Conservation (phyloP, 2,329 filamentous ascomycete genomes). For the Claviceps quebecensis region DNA sequence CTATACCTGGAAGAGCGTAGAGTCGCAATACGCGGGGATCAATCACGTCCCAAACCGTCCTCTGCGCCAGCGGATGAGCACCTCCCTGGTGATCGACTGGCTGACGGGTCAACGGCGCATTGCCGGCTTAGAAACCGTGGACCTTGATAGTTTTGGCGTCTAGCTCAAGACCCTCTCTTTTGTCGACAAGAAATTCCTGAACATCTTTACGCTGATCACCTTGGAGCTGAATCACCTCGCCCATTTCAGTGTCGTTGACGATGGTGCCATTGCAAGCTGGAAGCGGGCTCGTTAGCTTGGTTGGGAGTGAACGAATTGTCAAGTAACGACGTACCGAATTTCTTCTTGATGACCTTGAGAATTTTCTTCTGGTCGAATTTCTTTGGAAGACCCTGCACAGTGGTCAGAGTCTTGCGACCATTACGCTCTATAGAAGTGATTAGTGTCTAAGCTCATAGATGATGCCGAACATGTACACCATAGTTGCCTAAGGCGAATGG, state of each 20-base stretch:
- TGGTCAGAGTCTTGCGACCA: constrained; percentile 99
- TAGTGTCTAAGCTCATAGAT: constrained; percentile 17
- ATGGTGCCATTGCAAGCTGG: constrained; percentile 99
- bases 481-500: not conserved
- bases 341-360: constrained; percentile 99
- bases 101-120: constrained; percentile 26
- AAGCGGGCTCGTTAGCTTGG: constrained; percentile 2
- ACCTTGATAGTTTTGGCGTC: constrained; percentile 97
- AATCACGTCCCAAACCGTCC: constrained; percentile 16
- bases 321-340: constrained; percentile 57
- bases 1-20: constrained; percentile 8
- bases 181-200: constrained; percentile 91
- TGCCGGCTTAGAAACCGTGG: constrained; percentile 34
- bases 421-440: constrained; percentile 67
- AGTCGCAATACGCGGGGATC: constrained; percentile 15
- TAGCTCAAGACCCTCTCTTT: constrained; percentile 86
- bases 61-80: constrained; percentile 17
- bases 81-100: constrained; percentile 12
- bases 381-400: constrained; percentile 95
- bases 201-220: constrained; percentile 99
- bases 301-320: not conserved
- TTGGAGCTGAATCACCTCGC: constrained; percentile 98
- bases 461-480: too few species aligned
- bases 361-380: constrained; percentile 99
- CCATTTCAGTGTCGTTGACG: constrained; percentile 89